Evolutionary conservation across 148 eudicot genomes (phyloP).

Genomic region (Rhododendron ferrugineum): DNA sequence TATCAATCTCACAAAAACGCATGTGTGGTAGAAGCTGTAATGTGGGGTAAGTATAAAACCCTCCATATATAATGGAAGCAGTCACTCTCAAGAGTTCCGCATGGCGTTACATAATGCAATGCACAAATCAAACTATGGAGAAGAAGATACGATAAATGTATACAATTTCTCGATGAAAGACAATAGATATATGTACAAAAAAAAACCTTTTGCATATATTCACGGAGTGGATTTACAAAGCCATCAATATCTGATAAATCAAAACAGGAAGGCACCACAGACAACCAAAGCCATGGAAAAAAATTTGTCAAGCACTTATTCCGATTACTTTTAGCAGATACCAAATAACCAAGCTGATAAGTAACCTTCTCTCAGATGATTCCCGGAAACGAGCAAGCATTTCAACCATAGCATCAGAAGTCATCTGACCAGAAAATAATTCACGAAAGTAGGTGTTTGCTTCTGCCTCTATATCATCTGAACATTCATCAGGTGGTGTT

Average conservation of each 20-base stretch:
- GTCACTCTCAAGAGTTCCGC: not conserved
- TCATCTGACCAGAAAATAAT: not conserved
- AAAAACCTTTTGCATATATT: not conserved
- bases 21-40: not conserved
- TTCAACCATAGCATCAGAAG: not conserved
- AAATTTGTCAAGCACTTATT: not conserved
- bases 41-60: not conserved
- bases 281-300: not conserved
- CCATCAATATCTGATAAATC: not conserved
- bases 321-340: not conserved
- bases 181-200: not conserved
- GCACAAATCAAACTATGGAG: not conserved
- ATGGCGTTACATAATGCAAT: not conserved
- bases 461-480: too few species aligned
- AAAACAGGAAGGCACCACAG: not conserved
- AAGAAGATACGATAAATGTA: not conserved
- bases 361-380: not conserved
- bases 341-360: not conserved
- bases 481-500: too few species aligned
- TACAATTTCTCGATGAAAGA: not conserved
- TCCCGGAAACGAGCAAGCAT: slow-evolving; percentile 5
- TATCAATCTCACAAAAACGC: not conserved
- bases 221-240: not conserved
- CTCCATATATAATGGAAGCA: not conserved
- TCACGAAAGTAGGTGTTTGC: too few species aligned